A percentile compares a stretch with the other conserved stretches of the same genome.
These are phyloP conservation scores for Vitis rupestris DNA, from an alignment of 164 flowering plant species.

Conservation along the genomic window DNA sequence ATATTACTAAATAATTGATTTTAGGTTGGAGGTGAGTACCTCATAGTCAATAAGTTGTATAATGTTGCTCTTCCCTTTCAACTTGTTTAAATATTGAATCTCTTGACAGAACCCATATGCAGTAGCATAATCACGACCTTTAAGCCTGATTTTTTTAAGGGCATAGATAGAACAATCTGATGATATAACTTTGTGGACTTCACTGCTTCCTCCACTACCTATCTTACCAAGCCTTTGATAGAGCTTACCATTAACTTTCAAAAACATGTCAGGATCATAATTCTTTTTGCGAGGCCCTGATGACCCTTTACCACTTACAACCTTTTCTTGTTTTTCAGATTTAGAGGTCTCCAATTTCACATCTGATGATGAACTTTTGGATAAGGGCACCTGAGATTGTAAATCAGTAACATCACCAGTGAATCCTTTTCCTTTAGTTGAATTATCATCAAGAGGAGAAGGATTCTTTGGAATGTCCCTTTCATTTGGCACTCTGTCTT, in stretches of 20 bases:
- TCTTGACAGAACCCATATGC: conserved; percentile 98
- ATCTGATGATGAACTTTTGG: conserved; percentile 35
- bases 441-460: conserved; percentile 25
- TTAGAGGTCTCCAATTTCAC: conserved; percentile 47
- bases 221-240: conserved; percentile 98
- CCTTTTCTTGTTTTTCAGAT: conserved; percentile 57
- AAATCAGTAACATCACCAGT: conserved; percentile 31
- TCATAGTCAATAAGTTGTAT: conserved; percentile 93
- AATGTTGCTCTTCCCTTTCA: conserved; percentile 80
- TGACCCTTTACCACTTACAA: conserved; percentile 45
- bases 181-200: conserved; percentile 95
- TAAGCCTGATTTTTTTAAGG: conserved; percentile 90
- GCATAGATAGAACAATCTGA: conserved; percentile 92
- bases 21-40: conserved; percentile 42
- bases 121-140: conserved; percentile 96
- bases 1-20: neutral
- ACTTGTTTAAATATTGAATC: conserved; percentile 73
- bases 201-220: conserved; percentile 99
- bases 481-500: conserved; percentile 23
- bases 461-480: conserved; percentile 24
- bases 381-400: conserved; percentile 41
- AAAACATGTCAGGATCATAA: conserved; percentile 76
- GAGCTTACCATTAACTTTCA: conserved; percentile 91
- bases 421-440: conserved; percentile 29
- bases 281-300: conserved; percentile 60